These are phyloP conservation scores for Pseudogymnoascus sp. DNA, from an alignment of 2,329 filamentous ascomycete species.

Conservation along the genomic window DNA sequence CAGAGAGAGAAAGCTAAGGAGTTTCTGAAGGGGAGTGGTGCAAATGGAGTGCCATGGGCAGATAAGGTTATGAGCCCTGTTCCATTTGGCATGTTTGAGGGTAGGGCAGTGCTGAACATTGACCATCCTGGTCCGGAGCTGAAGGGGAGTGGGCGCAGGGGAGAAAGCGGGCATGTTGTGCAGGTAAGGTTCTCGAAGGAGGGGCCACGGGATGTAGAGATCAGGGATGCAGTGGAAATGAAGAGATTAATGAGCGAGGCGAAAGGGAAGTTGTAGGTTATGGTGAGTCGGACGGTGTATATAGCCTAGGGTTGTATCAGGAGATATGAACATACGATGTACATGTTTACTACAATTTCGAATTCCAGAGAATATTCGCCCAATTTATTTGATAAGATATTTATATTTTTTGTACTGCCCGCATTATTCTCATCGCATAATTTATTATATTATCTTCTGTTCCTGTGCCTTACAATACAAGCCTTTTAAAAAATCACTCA, in stretches of 20 bases:
- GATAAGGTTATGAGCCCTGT: conserved; percentile 55
- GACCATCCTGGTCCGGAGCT: conserved; percentile 51
- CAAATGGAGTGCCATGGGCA: conserved; percentile 38
- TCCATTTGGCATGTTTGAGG: conserved; percentile 37
- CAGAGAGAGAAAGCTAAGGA: conserved; percentile 46
- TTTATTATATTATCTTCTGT: neutral
- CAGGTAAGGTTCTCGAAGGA: conserved; percentile 45
- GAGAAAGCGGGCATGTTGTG: conserved; percentile 52
- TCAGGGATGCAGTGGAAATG: conserved; percentile 23
- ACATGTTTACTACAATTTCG: neutral
- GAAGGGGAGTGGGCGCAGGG: conserved; percentile 38
- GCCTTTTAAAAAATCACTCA: neutral
- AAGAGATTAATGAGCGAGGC: neutral
- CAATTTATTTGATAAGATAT: neutral
- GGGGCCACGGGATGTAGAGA: conserved; percentile 45
- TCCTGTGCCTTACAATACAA: neutral
- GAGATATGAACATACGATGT: neutral
- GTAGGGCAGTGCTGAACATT: conserved; percentile 45
- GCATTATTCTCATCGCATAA: neutral
- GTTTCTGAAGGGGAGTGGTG: conserved; percentile 42
- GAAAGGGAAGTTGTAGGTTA: neutral
- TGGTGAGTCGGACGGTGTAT: neutral
- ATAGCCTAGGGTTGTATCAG: neutral
- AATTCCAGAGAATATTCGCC: neutral
- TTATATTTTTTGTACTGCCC: neutral